These are phyloP conservation scores for Gigaspora rosea DNA, from an alignment of 192 early-diverging fungal species.

Conservation along the genomic window DNA sequence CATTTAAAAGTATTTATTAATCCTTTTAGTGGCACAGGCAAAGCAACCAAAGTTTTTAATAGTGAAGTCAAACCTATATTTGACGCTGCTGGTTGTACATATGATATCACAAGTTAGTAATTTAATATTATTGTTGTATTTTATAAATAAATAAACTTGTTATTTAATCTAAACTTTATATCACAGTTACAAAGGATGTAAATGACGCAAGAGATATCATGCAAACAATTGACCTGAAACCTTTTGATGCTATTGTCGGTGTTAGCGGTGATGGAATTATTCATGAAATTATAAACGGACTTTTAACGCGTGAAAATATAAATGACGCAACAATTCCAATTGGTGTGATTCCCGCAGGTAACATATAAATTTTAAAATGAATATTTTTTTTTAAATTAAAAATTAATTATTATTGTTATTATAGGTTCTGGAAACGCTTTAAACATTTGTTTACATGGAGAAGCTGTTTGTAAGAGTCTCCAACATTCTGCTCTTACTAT, in stretches of 20 bases:
- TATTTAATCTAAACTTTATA: not conserved
- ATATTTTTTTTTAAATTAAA: not conserved
- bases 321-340: slow-evolving; percentile 58
- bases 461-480: slow-evolving; percentile 43
- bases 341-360: slow-evolving; percentile 64
- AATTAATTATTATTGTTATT: not conserved
- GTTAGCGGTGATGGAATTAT: slow-evolving; percentile 82
- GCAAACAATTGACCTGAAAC: slow-evolving; percentile 50
- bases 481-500: slow-evolving; percentile 41
- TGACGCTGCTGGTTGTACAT: slow-evolving; percentile 57
- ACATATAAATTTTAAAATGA: not conserved
- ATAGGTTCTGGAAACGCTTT: slow-evolving; percentile 54
- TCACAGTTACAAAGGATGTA: slow-evolving; percentile 58
- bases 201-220: slow-evolving; percentile 68
- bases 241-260: slow-evolving; percentile 63
- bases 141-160: not conserved
- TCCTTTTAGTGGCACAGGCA: slow-evolving; percentile 72
- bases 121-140: not conserved
- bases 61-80: slow-evolving; percentile 60
- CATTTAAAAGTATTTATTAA: slow-evolving; percentile 67
- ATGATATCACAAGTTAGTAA: not conserved
- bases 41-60: slow-evolving; percentile 62
- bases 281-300: slow-evolving; percentile 80
- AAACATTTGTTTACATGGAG: slow-evolving; percentile 52
- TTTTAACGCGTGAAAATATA: slow-evolving; percentile 73